These are phyloP conservation scores for Cadophora sp. DNA, from an alignment of 2,329 filamentous ascomycete species.

Conservation along the genomic window DNA sequence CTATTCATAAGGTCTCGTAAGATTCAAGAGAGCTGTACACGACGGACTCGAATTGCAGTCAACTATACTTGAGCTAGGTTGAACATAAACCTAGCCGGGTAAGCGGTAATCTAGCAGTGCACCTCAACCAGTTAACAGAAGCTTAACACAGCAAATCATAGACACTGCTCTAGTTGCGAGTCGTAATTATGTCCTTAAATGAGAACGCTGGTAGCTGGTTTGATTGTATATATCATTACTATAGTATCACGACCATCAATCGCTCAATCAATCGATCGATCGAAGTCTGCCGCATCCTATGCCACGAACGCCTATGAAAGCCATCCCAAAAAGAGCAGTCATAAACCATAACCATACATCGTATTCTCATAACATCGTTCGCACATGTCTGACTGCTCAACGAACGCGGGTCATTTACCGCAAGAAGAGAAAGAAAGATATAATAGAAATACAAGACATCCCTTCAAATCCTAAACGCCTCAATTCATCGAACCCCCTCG, in stretches of 20 bases:
- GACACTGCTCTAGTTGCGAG: no score
- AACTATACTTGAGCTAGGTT: no score
- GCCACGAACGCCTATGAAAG: neutral
- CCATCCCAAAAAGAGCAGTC: neutral
- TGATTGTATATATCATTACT: neutral
- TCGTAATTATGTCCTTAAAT: no score
- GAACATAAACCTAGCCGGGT: no score
- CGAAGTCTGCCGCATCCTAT: neutral
- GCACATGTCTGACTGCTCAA: neutral
- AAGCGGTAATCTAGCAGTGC: no score
- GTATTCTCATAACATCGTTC: constrained; percentile 22
- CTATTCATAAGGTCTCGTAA: no score
- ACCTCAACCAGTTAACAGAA: no score
- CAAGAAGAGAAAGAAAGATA: neutral
- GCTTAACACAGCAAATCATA: no score
- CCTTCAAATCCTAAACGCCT: neutral
- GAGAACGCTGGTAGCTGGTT: no score
- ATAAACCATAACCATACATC: constrained; percentile 11
- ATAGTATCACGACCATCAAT: neutral
- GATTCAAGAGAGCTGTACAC: no score
- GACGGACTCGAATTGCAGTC: no score
- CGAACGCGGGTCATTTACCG: neutral
- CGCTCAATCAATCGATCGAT: neutral
- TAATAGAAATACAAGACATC: neutral
- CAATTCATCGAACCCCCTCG: constrained; percentile 2